phyloP scores from a whole-genome alignment of 2,329 filamentous ascomycete genomes.

The Aspergillus sp. region DNA sequence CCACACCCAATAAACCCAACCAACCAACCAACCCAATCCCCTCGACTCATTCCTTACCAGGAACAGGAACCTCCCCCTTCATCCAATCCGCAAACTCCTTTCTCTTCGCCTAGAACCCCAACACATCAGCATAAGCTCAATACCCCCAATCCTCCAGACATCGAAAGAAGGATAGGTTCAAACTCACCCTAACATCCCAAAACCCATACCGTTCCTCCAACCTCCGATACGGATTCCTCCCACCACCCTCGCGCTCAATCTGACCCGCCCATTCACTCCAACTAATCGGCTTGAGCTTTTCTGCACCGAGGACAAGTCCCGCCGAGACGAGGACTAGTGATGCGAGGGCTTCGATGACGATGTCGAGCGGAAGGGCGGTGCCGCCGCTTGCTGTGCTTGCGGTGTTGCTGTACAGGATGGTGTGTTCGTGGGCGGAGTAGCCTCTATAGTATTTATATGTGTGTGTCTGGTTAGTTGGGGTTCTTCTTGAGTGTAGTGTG shows the following conservation, averaged over 20 bases:
- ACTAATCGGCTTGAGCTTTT: conserved; percentile 80
- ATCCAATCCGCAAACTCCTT: conserved; percentile 79
- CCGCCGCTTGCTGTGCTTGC: conserved; percentile 34
- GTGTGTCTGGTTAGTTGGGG: too few relatives aligned
- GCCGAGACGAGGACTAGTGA: conserved; percentile 78
- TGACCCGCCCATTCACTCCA: conserved; percentile 77
- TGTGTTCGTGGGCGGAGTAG: conserved; percentile 95
- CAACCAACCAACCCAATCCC: neutral
- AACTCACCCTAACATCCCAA: conserved; percentile 75
- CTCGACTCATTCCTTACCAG: conserved; percentile 25
- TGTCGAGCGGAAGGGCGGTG: conserved; percentile 74
- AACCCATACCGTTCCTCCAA: conserved; percentile 83
- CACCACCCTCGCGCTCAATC: conserved; percentile 66
- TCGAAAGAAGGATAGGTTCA: neutral
- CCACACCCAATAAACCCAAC: neutral
- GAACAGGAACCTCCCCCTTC: conserved; percentile 38
- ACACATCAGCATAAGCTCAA: conserved; percentile 15
- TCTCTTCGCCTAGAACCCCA: conserved; percentile 55
- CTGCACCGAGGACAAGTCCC: conserved; percentile 77
- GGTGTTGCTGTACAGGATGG: conserved; percentile 65
- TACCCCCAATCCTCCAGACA: neutral
- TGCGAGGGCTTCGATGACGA: conserved; percentile 80
- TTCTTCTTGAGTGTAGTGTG: too few relatives aligned
- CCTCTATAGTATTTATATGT: conserved; percentile 63
- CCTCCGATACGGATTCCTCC: conserved; percentile 75